These are phyloP conservation scores for Colletotrichum nymphaeae DNA, from an alignment of 2,329 filamentous ascomycete genomes.

Conservation along the genomic window DNA sequence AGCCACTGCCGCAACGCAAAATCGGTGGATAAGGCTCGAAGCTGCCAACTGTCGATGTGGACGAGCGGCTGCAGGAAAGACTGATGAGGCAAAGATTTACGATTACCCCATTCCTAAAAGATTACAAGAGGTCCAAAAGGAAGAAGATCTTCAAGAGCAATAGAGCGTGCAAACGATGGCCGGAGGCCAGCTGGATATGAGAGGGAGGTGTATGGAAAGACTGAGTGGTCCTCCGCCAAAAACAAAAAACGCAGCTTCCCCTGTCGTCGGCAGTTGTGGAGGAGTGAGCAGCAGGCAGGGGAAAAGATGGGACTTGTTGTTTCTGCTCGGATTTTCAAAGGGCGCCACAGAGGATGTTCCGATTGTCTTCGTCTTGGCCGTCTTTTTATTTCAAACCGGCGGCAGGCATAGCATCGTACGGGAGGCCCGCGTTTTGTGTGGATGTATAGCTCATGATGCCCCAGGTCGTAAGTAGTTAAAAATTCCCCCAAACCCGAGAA, in stretches of 20 bases:
- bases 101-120: conserved; percentile 32
- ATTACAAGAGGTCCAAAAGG: conserved; percentile 33
- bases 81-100: conserved; percentile 36
- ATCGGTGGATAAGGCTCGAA: conserved; percentile 25
- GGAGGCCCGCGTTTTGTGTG: conserved; percentile 19
- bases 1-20: conserved; percentile 28
- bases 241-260: conserved; percentile 3
- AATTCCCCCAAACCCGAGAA: conserved; percentile 24
- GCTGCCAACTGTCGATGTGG: conserved; percentile 27
- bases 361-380: conserved; percentile 18
- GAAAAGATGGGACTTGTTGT: conserved; percentile 16
- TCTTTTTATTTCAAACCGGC: conserved; percentile 3
- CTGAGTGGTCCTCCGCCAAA: conserved; percentile 9
- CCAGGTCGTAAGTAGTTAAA: conserved; percentile 26
- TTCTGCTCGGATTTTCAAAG: conserved; percentile 6
- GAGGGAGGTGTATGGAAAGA: conserved; percentile 15
- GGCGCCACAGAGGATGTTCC: conserved; percentile 17
- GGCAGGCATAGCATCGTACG: conserved; percentile 31
- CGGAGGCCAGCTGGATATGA: conserved; percentile 34
- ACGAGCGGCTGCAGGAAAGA: conserved; percentile 32
- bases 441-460: conserved; percentile 26
- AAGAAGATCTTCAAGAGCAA: conserved; percentile 35
- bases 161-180: conserved; percentile 37
- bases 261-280: conserved; percentile 4
- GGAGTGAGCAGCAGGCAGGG: not conserved